Base-by-base conservation (phyloP, 2,329 filamentous ascomycete genomes). In the Cladosporium austrohemisphaericum region DNA sequence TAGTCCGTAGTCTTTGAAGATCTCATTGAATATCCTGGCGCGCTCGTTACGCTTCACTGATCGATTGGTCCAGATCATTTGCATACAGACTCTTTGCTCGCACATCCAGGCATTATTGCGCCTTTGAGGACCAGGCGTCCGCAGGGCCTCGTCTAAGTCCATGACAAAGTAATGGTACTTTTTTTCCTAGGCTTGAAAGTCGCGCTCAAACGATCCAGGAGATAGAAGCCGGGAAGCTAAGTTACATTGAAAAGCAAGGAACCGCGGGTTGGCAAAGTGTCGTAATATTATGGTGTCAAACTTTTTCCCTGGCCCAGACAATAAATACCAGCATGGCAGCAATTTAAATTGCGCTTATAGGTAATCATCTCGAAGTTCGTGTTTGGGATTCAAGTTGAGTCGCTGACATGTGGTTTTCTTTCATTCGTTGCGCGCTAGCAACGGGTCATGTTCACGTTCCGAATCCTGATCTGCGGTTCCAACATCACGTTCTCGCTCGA, bases 361-460 rank as follows among this genome's bases (percentile, higher is more conserved):
- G 5, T 31, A 5, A 31, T 13, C 5, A 13, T 10, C 29, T 13
- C 13, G 29, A 31, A 13, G 14, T 13, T 31, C 11, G 13, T n/a
- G 5, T 5, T n/a, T n/a, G n/a, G n/a, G n/a, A n/a, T n/a, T n/a
- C n/a, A n/a, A n/a, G n/a, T n/a, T n/a, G n/a, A n/a, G n/a, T n/a
- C n/a, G n/a, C n/a, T n/a, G n/a, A n/a, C n/a, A n/a, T n/a, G n/a
- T n/a, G n/a, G n/a, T n/a, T n/a, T n/a, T n/a, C 4, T 8, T 25
- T 18, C 20, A 45, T 25, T 25, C 14, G 32, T 10, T 33, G 20
- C 28, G 41, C 5, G 41, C 31, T 14, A 45, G 23, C 20, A 45
- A n/a, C 10, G 41, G 41, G 31, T 45, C 41, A n/a, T 35, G 20
- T 22, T 45, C 41, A 5, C 14, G n/a, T n/a, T 11, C 28, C 20